Base-by-base conservation (phyloP, 179 eudicot genomes). In the Sideroxylon spinosum region DNA sequence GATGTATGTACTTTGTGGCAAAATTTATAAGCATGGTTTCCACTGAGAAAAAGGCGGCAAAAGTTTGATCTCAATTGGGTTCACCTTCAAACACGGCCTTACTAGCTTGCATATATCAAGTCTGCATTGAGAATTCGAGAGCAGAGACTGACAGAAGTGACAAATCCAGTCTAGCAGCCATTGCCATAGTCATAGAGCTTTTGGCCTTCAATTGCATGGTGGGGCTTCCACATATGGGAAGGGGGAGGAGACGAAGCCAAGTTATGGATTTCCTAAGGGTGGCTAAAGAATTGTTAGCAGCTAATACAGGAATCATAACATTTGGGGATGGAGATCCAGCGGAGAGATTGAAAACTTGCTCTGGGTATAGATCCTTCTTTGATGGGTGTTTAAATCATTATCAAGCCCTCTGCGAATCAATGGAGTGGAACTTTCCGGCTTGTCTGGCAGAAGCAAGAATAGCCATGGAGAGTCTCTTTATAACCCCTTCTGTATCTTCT, bases 161-260 rank as follows among this genome's bases (percentile, higher is more conserved):
- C 44, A 37, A 37, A 3, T 37, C 44, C 2, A 37, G 44, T 37
- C 44, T 6, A 3, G 44, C 44, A 1, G 44, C 44, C 44, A 37
- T 37, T 3, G 44, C 44, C 44, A 37, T 37, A 37, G n/a, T n/a
- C n/a, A n/a, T n/a, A 60, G 80, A 73, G 37, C 79, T 78, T 72
- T 22, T 74, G 63, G 80, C 80, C n/a, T 86, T 86, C 65, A 84
- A 86, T 57, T 86, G 85, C 46, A 84, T 77, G 75, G 78, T 80
- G 16, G 79, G 76, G 4, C 79, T 81, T 9, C 79, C 81, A 26
- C 83, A 85, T 59, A 84, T 82, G 84, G 86, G 84, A 48, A 82
- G 82, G 17, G 71, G 23, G 32, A 80, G 78, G 50, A 74, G 76
- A 25, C 72, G 76, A 57, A 71, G 29, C 0, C 44, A 82, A 17